Conservation (phyloP, 2,329 filamentous ascomycete genomes). For the Penicillium concentricum region DNA sequence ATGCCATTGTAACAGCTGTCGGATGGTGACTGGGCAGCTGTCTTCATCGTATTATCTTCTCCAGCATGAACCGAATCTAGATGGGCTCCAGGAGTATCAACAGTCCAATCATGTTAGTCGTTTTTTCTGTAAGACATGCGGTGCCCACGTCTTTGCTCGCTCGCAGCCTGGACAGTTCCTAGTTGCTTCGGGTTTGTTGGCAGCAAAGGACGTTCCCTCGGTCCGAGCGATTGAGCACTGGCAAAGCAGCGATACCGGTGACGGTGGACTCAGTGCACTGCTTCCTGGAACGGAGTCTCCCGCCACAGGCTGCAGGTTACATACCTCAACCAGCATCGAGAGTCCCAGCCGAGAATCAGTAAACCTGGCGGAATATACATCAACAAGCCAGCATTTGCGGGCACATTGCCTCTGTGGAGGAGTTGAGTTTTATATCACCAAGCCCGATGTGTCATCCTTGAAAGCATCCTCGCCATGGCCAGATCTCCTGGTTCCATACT, state of each 20-base stretch:
- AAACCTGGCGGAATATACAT: conserved; percentile 10
- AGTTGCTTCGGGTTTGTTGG: conserved; percentile 36
- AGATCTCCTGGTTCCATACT: conserved; percentile 54
- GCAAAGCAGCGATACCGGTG: conserved; percentile 25
- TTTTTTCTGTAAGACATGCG: conserved; percentile 54
- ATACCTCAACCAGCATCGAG: not conserved
- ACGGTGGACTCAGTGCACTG: conserved; percentile 31
- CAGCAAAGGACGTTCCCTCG: conserved; percentile 14
- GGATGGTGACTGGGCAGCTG: conserved; percentile 49
- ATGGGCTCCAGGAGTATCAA: conserved; percentile 44
- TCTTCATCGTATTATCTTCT: conserved; percentile 47
- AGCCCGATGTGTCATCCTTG: conserved; percentile 51
- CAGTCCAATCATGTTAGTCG: conserved; percentile 44
- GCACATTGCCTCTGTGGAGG: conserved; percentile 56
- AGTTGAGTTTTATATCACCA: conserved; percentile 58
- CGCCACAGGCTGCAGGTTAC: conserved; percentile 22
- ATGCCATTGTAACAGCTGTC: conserved; percentile 55
- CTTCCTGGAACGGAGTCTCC: conserved; percentile 22
- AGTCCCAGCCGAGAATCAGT: not conserved
- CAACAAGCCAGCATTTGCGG: conserved; percentile 29
- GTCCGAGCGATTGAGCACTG: conserved; percentile 30
- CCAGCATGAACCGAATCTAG: conserved; percentile 33
- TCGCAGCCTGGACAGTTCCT: conserved; percentile 27
- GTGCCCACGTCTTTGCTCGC: conserved; percentile 44
- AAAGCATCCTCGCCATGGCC: conserved; percentile 51